Conservation (phyloP, 208 protist genomes). For the Acanthamoeba royreba region DNA sequence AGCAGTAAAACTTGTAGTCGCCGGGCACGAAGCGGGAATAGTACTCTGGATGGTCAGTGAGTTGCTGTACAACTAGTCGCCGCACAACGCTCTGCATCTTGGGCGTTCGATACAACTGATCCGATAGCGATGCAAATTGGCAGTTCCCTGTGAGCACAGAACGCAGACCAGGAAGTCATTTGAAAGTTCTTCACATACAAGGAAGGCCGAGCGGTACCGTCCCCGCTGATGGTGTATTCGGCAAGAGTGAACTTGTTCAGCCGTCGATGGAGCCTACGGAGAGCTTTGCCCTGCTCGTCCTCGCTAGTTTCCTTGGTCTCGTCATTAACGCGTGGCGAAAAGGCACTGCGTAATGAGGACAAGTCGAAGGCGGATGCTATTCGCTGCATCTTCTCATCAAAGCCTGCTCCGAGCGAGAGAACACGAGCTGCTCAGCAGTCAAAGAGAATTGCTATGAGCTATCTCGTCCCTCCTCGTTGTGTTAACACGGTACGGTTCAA, state of each 20-base stretch:
- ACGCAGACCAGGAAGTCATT: no score
- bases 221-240: slow-evolving; percentile 23
- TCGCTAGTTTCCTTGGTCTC: background rate
- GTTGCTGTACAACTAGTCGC: background rate
- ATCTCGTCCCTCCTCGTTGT: background rate
- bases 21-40: slow-evolving; percentile 27
- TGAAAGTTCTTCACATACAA: background rate
- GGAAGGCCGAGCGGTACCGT: background rate
- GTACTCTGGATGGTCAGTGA: background rate
- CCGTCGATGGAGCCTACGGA: background rate
- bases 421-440: background rate
- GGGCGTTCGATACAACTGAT: slow-evolving; percentile 33
- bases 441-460: background rate
- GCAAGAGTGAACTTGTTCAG: slow-evolving; percentile 2
- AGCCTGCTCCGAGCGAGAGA: background rate
- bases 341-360: background rate
- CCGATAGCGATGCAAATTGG: slow-evolving; percentile 26
- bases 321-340: background rate
- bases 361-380: background rate
- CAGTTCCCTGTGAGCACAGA: slow-evolving; percentile 49
- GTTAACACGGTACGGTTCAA: background rate
- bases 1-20: slow-evolving; percentile 40
- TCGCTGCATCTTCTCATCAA: slow-evolving; percentile 2
- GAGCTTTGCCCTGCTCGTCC: background rate
- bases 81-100: slow-evolving; percentile 33